A percentile compares a stretch with the other conserved stretches of the same genome.
These are phyloP conservation scores for Aspergillus melleus DNA, from an alignment of 2,329 filamentous ascomycete species.

Conservation along the genomic window DNA sequence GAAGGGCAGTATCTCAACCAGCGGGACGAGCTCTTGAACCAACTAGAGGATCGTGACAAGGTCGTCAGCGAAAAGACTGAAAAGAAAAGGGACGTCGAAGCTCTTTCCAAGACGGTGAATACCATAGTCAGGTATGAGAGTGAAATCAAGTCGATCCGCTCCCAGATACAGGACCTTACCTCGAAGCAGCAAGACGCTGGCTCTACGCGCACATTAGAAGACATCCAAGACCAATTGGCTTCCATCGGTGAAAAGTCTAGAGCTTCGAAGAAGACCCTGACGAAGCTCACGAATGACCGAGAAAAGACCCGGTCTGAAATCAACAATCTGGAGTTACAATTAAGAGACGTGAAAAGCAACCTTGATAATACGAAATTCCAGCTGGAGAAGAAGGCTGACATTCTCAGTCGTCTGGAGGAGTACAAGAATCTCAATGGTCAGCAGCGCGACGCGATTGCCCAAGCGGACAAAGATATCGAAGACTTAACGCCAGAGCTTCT, in stretches of 20 bases:
- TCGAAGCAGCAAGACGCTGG: constrained; percentile 72
- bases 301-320: constrained; percentile 70
- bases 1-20: constrained; percentile 62
- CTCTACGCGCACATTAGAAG: constrained; percentile 70
- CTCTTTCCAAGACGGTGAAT: constrained; percentile 71
- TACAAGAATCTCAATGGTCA: constrained; percentile 67
- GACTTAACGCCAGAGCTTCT: constrained; percentile 72
- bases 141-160: constrained; percentile 70
- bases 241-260: constrained; percentile 67
- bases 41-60: constrained; percentile 68
- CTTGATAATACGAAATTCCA: constrained; percentile 70
- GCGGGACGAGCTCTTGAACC: constrained; percentile 58
- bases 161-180: constrained; percentile 72
- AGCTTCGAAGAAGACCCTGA: constrained; percentile 61
- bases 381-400: constrained; percentile 75
- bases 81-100: constrained; percentile 71
- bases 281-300: constrained; percentile 67
- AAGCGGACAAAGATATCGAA: constrained; percentile 71
- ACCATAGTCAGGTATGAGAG: constrained; percentile 71
- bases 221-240: constrained; percentile 77
- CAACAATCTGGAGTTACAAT: constrained; percentile 71
- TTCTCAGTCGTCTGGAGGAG: constrained; percentile 71
- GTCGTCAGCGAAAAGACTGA: constrained; percentile 62
- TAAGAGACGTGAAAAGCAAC: constrained; percentile 71
- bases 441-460: constrained; percentile 68